Evolutionary conservation across 2,329 filamentous ascomycete genomes (phyloP).

Genomic region (Xylariaceae sp.): DNA sequence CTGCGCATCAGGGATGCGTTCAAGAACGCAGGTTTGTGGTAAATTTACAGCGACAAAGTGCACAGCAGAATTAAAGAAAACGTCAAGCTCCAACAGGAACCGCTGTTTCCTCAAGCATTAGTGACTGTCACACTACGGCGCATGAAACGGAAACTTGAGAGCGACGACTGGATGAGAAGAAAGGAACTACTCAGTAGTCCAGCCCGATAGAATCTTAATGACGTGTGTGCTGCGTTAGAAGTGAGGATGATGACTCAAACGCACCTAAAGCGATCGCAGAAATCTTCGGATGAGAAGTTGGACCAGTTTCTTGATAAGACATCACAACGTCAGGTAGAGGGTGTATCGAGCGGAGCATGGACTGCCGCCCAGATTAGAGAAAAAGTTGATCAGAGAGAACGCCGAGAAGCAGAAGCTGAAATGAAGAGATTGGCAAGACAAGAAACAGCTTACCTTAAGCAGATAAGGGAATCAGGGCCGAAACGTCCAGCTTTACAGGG

Average conservation of each 20-base stretch:
- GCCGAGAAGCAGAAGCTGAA: too few relatives aligned
- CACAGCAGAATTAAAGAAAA: neutral
- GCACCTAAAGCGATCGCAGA: neutral
- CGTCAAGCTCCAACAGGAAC: neutral
- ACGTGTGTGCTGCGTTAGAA: neutral
- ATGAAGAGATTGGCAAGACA: too few relatives aligned
- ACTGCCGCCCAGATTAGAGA: too few relatives aligned
- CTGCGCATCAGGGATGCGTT: neutral
- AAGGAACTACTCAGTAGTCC: neutral
- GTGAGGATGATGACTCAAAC: neutral
- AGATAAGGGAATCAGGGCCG: too few relatives aligned
- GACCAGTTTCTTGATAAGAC: too few relatives aligned
- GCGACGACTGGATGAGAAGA: neutral
- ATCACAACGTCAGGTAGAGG: too few relatives aligned
- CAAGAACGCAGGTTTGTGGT: neutral
- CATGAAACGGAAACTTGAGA: neutral
- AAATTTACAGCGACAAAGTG: neutral
- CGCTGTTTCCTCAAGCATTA: neutral
- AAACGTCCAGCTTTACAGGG: too few relatives aligned
- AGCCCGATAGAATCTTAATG: neutral
- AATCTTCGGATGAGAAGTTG: neutral
- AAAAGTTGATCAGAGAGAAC: too few relatives aligned
- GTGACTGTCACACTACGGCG: neutral
- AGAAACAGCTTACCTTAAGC: too few relatives aligned
- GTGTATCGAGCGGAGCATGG: too few relatives aligned